Evolutionary conservation across 441 rosid genomes (phyloP), one percentile per base, ranked within the genome.

Genomic region (Gossypium gossypioides): DNA sequence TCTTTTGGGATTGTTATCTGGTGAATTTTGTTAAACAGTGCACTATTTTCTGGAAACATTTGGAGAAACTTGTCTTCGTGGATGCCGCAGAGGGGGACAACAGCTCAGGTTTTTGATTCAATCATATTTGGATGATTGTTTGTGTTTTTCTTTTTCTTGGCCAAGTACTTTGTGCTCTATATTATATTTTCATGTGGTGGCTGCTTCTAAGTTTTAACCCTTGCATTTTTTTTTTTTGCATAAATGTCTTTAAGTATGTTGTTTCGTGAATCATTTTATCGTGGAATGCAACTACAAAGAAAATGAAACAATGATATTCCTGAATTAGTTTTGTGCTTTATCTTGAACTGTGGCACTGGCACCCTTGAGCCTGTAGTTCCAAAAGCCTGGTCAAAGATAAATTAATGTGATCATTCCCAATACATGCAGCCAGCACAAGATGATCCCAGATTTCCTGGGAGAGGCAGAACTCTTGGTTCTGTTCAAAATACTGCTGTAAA

Each of bases 1-100:
- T 16, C 21, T 42, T 24, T 19, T 44, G 21, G 76, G 27, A 61
- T 55, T 37, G 54, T 40, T 18, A 37, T 62, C 63, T 72, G 40
- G 77, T 75, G 15, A 55, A 15, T 68, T 70, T 75, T 72, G 18
- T 64, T 72, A 54, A 75, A 70, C 85, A 90, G 99, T 78, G 94
- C 88, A 60, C 75, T 88, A 68, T 78, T 90, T 72, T 83, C 96
- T 72, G 96, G 92, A 76, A 92, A 84, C 81, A 79, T 87, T 32
- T 92, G 96, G 97, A 87, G 97, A 81, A 89, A 86, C 72, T 57
- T 92, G 68, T 86, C 97, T 65, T 84, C 97, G 6, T 91, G 94
- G 99, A 85, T 92, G 85, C 99, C 92, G 58, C 91, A 76, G 77
- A 79, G 95, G 83, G 88, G 82, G 83, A 72, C 88, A 60, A 82